Conservation (phyloP, 139 green algal genomes). For the Auxenochlorella pyrenoidosa region DNA sequence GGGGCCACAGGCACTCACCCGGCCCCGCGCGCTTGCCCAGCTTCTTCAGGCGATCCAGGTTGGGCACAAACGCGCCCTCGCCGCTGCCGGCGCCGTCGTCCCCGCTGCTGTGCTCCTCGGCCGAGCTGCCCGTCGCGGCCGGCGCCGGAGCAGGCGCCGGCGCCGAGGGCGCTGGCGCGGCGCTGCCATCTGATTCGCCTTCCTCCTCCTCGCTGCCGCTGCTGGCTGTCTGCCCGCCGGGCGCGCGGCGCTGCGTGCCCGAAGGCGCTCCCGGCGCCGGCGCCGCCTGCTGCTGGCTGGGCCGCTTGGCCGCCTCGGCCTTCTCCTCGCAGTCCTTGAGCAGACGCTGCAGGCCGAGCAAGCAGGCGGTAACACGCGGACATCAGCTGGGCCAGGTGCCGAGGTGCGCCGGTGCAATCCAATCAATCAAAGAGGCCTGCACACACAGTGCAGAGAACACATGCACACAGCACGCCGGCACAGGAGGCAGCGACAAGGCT, state of each 20-base stretch:
- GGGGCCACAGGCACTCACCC: neutral
- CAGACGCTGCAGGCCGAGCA: conserved; percentile 35
- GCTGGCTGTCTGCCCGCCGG: neutral
- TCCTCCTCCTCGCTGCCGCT: conserved; percentile 14
- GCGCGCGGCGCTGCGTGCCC: neutral
- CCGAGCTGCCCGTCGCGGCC: neutral
- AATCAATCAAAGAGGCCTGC: no score
- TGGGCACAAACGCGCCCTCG: conserved; percentile 20
- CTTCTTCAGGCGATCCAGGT: conserved; percentile 33
- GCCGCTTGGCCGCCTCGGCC: conserved; percentile 55
- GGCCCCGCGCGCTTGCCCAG: conserved; percentile 33
- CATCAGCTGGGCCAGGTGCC: no score
- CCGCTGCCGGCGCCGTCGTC: neutral
- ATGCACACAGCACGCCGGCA: no score
- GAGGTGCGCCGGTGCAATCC: no score
- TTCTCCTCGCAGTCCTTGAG: conserved; percentile 72
- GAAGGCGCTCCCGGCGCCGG: neutral
- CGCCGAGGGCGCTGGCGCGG: neutral
- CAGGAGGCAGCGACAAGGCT: no score
- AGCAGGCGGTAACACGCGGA: neutral
- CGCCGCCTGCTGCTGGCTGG: conserved; percentile 3
- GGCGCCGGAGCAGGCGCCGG: neutral
- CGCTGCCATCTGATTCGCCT: neutral
- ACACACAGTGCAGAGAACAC: no score
- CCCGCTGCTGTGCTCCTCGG: conserved; percentile 22